Percentiles rank a stretch among this genome's conserved stretches.
Evolutionary conservation across 1,284 basidiomycete genomes (phyloP).

Genomic region (Pseudozyma sp.): DNA sequence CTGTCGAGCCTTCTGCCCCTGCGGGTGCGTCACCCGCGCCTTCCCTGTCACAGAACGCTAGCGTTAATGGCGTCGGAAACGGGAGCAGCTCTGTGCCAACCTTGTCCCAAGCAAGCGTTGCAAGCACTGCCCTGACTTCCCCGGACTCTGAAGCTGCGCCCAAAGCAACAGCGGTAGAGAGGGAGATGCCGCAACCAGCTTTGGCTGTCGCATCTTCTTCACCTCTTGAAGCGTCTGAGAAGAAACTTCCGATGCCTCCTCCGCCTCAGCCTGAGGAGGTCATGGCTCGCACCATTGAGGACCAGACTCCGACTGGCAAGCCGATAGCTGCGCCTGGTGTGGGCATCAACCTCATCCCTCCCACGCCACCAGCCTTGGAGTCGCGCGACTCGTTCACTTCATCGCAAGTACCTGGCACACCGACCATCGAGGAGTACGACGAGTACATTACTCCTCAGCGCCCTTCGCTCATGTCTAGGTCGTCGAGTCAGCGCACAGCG

Average conservation of each 20-base stretch:
- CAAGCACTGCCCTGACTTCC: constrained; percentile 54
- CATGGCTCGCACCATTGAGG: constrained; percentile 29
- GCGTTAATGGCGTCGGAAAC: constrained; percentile 9
- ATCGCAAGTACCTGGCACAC: constrained; percentile 36
- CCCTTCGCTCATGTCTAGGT: constrained; percentile 39
- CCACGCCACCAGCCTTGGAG: constrained; percentile 60
- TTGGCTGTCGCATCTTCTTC: constrained; percentile 8
- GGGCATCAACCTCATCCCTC: constrained; percentile 63
- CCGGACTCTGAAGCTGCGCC: constrained; percentile 19
- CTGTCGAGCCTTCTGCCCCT: not conserved
- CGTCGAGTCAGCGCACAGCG: constrained; percentile 47
- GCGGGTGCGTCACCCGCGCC: not conserved
- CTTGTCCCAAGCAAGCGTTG: constrained; percentile 47
- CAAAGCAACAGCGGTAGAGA: not conserved
- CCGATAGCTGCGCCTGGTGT: constrained; percentile 25
- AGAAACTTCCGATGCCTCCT: constrained; percentile 56
- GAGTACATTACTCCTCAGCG: constrained; percentile 21
- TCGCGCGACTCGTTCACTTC: constrained; percentile 36
- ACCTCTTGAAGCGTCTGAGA: constrained; percentile 18
- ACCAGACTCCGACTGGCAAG: constrained; percentile 47
- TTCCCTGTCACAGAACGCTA: not conserved
- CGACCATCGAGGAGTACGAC: constrained; percentile 35
- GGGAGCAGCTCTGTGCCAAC: constrained; percentile 9
- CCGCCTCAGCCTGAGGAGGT: constrained; percentile 36
- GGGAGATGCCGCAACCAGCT: constrained; percentile 2